Conservation (phyloP, 2,329 filamentous ascomycete species). For the Truncatella angustata region DNA sequence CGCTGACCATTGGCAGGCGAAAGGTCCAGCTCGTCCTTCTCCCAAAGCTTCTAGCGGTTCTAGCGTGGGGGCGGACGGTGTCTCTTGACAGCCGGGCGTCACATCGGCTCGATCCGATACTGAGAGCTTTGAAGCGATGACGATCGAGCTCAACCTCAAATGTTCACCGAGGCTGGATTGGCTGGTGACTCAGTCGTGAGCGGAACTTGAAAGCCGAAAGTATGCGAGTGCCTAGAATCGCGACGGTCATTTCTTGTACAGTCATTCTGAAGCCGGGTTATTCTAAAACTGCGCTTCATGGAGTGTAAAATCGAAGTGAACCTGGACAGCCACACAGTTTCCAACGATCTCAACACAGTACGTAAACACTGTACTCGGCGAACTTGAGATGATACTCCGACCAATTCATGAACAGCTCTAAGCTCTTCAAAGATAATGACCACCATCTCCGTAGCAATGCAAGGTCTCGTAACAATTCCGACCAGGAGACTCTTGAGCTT, state of each 20-base stretch:
- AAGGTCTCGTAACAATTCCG: not conserved
- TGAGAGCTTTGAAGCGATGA: not conserved
- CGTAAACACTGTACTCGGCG: not conserved
- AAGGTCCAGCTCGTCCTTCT: not conserved
- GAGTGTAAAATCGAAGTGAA: no score
- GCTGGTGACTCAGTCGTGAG: not conserved
- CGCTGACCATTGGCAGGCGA: no score
- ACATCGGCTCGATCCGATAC: not conserved
- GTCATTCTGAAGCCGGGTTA: no score
- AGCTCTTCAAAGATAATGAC: no score
- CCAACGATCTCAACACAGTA: no score
- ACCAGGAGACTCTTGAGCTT: not conserved
- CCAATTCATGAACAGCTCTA: not conserved
- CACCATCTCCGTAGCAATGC: not conserved
- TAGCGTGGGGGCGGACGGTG: not conserved
- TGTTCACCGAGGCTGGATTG: conserved; percentile 1
- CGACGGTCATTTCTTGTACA: not conserved
- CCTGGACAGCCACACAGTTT: no score
- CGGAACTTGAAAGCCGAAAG: not conserved
- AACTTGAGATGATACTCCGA: not conserved
- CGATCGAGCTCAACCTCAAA: not conserved
- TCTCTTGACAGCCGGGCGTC: not conserved
- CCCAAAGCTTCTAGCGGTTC: conserved; percentile 2
- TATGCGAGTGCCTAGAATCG: not conserved
- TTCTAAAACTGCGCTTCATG: no score